phyloP scores from a whole-genome alignment of 2,329 filamentous ascomycete species.

The Xenoacremonium recifei region DNA sequence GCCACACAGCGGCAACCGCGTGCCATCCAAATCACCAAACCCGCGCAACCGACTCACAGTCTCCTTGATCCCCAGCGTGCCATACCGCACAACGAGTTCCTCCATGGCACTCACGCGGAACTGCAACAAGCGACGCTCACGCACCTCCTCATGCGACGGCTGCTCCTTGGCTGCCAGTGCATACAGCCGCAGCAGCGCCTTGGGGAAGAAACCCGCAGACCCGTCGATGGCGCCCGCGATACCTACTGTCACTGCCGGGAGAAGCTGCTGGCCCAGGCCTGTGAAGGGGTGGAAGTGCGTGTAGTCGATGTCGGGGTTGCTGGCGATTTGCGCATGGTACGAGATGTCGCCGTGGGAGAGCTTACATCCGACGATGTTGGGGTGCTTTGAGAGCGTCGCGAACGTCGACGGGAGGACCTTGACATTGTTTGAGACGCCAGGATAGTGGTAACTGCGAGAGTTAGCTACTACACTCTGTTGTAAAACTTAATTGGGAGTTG shows the following conservation, averaged over 20 bases:
- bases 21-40: conserved; percentile 58
- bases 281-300: conserved; percentile 60
- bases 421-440: conserved; percentile 65
- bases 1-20: conserved; percentile 56
- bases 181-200: conserved; percentile 58
- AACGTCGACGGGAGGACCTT: conserved; percentile 58
- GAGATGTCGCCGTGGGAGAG: conserved; percentile 67
- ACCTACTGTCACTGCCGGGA: conserved; percentile 58
- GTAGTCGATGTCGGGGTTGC: conserved; percentile 58
- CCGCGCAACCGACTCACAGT: conserved; percentile 57
- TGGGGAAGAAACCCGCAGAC: conserved; percentile 62
- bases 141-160: conserved; percentile 39
- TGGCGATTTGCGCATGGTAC: conserved; percentile 60
- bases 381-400: conserved; percentile 55
- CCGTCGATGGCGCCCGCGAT: conserved; percentile 62
- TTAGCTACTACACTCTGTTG: not conserved
- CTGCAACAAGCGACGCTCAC: conserved; percentile 55
- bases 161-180: conserved; percentile 36
- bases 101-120: conserved; percentile 61
- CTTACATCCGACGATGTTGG: conserved; percentile 69
- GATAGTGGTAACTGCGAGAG: conserved; percentile 58
- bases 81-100: conserved; percentile 59
- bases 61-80: conserved; percentile 66
- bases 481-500: not conserved
- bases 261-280: conserved; percentile 63